A percentile compares a stretch with the other conserved stretches of the same genome.
phyloP scores from a whole-genome alignment of 176 grass and related monocot genomes.

The Oryza officinalis region DNA sequence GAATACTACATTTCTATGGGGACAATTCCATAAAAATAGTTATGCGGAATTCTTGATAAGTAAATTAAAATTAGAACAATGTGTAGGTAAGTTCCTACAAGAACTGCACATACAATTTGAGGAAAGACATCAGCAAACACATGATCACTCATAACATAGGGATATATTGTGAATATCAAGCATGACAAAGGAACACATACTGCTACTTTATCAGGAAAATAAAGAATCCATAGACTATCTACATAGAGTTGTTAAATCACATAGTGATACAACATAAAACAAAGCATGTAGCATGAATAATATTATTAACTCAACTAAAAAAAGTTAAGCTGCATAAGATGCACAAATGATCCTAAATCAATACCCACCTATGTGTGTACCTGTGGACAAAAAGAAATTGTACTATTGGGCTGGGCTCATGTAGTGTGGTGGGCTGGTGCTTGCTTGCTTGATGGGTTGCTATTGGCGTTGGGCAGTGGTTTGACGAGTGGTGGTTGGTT shows the following conservation, averaged over 20 bases:
- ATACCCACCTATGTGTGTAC: too few species aligned
- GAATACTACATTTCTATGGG: conserved; percentile 47
- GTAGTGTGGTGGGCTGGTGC: too few species aligned
- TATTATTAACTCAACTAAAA: too few species aligned
- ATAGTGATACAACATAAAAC: neutral
- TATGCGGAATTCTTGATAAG: conserved; percentile 38
- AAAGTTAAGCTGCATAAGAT: too few species aligned
- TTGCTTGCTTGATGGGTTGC: too few species aligned
- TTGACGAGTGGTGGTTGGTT: too few species aligned
- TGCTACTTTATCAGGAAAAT: neutral
- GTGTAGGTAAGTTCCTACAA: conserved; percentile 47
- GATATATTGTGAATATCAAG: neutral
- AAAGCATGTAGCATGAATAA: too few species aligned
- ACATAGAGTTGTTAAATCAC: neutral
- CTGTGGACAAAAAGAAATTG: too few species aligned
- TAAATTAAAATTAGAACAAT: conserved; percentile 17
- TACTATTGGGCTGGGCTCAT: too few species aligned
- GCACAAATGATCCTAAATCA: too few species aligned
- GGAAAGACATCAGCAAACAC: neutral
- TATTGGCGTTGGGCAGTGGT: too few species aligned
- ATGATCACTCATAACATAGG: neutral
- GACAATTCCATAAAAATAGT: conserved; percentile 52
- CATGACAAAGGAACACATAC: neutral
- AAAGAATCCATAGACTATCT: too few species aligned
- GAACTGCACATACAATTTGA: neutral